Evolutionary conservation across 345 rosid genomes (phyloP), one percentile per base, ranked within the genome.

Genomic region (Noccaea caerulescens): DNA sequence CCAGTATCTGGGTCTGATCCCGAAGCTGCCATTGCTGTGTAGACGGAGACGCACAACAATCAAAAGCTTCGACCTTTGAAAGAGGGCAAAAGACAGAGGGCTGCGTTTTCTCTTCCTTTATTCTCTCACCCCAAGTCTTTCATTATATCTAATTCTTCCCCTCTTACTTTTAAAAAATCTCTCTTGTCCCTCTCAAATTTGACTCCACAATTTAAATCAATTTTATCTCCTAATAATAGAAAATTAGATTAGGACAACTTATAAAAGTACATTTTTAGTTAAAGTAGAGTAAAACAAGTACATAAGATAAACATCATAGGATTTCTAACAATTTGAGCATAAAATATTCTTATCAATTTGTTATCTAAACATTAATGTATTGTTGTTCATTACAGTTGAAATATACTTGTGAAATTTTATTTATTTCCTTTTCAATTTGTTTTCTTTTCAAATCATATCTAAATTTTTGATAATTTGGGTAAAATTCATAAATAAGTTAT

Each of bases 1-100:
- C 57, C 76, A 5, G 62, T 16, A 18, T 81, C 80, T 39, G 66
- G 32, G n/a, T 81, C 72, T 16, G 57, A 34, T 45, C 1, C 69
- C 18, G 76, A 12, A 42, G 73, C 8, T 38, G 60, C 63, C 72
- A 60, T 66, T 69, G 66, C 57, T 51, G 51, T 34, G 69, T 36
- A 42, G 60, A 57, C 23, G 61, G 61, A 57, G 66, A 58, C 63
- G n/a, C 25, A 33, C 30, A 2, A 39, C 25, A n/a, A 3, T 32
- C 63, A 56, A 68, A 68, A 8, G 30, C 54, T 51, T 32, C 45
- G n/a, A 37, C 57, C 57, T 54, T 63, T 39, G 52, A 38, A 44
- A 63, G 52, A 64, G 59, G 65, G 50, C 18, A 25, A 54, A 12
- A 27, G 27, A 23, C 1, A 27, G 5, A 71, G 75, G 45, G 25